Conservation (phyloP, 164 flowering plant genomes). For the Magnolia officinalis region DNA sequence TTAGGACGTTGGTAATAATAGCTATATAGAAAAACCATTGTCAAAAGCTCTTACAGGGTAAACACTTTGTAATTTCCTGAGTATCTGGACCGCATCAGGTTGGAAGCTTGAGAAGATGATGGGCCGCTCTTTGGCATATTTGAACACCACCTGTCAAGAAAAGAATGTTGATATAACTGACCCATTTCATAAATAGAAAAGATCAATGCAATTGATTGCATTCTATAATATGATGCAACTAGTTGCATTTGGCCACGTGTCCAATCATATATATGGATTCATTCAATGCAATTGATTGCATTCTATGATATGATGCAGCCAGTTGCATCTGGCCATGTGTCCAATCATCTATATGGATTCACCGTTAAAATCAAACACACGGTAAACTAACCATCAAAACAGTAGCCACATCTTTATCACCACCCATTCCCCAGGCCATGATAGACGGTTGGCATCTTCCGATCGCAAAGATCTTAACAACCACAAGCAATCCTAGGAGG, state of each 20-base stretch:
- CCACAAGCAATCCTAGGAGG: neutral
- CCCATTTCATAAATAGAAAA: neutral
- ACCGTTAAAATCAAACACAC: neutral
- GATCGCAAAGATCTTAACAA: neutral
- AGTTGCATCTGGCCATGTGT: neutral
- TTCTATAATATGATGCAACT: neutral
- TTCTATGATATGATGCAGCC: neutral
- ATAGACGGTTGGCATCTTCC: neutral
- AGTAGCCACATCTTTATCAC: neutral
- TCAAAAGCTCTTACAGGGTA: conserved; percentile 59
- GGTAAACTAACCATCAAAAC: neutral
- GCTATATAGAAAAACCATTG: neutral
- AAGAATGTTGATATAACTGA: neutral
- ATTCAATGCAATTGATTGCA: neutral
- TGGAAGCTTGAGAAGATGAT: conserved; percentile 86
- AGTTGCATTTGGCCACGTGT: neutral
- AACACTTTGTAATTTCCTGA: conserved; percentile 56
- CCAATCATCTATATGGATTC: neutral
- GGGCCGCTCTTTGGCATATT: conserved; percentile 59
- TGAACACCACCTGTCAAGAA: conserved; percentile 50
- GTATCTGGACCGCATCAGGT: conserved; percentile 74
- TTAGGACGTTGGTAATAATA: too few species aligned
- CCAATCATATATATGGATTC: neutral
- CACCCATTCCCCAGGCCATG: neutral
- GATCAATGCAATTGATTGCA: neutral